Evolutionary conservation across 805 yeast species (phyloP), one percentile per base, ranked within the genome.

Genomic region (Komagataella mondaviorum): DNA sequence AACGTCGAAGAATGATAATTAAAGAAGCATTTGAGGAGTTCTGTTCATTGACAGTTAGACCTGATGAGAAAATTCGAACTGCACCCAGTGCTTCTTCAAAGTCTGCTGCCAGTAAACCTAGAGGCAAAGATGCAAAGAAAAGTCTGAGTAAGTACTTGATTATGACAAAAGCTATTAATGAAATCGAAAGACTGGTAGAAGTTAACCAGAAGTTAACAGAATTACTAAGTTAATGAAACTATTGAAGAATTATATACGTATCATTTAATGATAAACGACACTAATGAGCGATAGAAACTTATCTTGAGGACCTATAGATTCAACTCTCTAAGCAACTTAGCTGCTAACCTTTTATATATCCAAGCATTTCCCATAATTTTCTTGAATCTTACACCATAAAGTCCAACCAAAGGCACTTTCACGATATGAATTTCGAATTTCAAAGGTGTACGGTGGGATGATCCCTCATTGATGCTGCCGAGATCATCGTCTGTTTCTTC

Each of bases 361-460:
- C 97, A 90, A 1, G 96, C 88, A 64, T 91, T 89, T 60, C 98
- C 98, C 53, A 86, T 76, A 30, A 90, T 76, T 64, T 90, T 90
- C 73, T 91, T 91, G 71, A 90, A 89, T 65, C 91, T 97, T 48
- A 90, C 90, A 66, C 98, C 98, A 57, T 85, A 89, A 54, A 91
- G 72, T 4, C 95, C 88, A 51, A 90, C 85, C 57, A 90, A 75
- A 48, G 96, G 96, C 48, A 90, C 95, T 63, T 89, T 89, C 45
- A 90, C 97, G 55, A 90, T 81, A 63, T 86, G 89, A 55, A 91
- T 86, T 63, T 91, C 97, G 66, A 90, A 90, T 60, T 85, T 81
- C 60, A 91, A 73, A 17, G 96, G 95, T 20, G 81, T 75, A 55
- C 77, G 70, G 4, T 50, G 43, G 4, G 54, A 43, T 24, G 46